phyloP scores from a whole-genome alignment of 148 eudicot genomes.

The Chenopodium album region DNA sequence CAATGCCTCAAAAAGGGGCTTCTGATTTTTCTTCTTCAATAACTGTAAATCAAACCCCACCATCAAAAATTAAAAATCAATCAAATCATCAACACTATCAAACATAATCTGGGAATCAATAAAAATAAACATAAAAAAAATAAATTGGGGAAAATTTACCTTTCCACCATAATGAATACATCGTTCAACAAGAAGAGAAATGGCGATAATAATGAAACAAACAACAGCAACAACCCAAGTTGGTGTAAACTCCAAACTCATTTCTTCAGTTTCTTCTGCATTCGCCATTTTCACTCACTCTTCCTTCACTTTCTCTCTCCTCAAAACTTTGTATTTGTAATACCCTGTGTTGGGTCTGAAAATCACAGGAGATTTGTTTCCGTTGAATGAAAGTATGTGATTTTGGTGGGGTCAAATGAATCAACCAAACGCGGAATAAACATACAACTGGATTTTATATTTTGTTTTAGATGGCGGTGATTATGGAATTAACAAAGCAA shows the following conservation, averaged over 20 bases:
- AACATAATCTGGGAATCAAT: neutral
- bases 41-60: constrained; percentile 37
- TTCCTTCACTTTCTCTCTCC: neutral
- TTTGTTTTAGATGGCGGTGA: neutral
- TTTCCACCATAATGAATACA: constrained; percentile 66
- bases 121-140: neutral
- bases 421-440: constrained; percentile 5
- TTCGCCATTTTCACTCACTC: constrained; percentile 28
- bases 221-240: constrained; percentile 98
- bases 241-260: constrained; percentile 68
- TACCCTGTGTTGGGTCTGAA: neutral
- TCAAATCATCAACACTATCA: neutral
- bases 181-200: constrained; percentile 82
- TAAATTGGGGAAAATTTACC: constrained; percentile 23
- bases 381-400: neutral
- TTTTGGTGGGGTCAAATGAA: neutral
- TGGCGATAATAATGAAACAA: constrained; percentile 78
- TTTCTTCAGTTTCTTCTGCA: constrained; percentile 43
- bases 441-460: neutral
- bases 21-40: constrained; percentile 67
- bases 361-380: constrained; percentile 4
- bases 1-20: constrained; percentile 75
- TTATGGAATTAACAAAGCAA: neutral
- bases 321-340: neutral
- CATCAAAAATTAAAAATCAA: neutral